phyloP scores from a whole-genome alignment of 192 early-diverging fungal species.

The Umbelopsis vinacea region DNA sequence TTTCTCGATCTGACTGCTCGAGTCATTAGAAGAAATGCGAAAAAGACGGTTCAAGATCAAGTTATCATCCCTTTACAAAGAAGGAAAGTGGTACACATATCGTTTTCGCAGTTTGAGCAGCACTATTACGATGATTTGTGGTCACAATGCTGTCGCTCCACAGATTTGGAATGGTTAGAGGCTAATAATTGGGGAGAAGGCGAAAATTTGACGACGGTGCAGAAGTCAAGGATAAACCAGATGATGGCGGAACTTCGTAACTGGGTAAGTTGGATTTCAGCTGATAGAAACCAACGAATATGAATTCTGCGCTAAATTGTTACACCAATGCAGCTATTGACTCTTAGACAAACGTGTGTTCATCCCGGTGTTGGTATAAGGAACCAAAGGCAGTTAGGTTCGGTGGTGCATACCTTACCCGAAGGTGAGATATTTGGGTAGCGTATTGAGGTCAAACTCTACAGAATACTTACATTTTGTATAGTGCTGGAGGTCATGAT shows the following conservation, averaged over 20 bases:
- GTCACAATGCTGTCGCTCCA: slow-evolving; percentile 49
- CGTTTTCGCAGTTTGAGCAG: slow-evolving; percentile 59
- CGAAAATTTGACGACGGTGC: neutral
- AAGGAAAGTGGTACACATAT: slow-evolving; percentile 48
- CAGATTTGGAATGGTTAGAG: slow-evolving; percentile 33
- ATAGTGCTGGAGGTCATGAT: slow-evolving; percentile 28
- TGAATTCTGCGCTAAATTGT: slow-evolving; percentile 36
- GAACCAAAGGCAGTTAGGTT: slow-evolving; percentile 2
- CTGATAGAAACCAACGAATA: neutral
- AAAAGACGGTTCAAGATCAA: slow-evolving; percentile 54
- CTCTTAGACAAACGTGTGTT: slow-evolving; percentile 40
- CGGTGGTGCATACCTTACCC: slow-evolving; percentile 17
- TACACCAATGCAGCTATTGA: slow-evolving; percentile 60
- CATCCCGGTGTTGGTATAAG: slow-evolving; percentile 22
- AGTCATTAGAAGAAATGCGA: slow-evolving; percentile 64
- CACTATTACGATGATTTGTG: slow-evolving; percentile 62
- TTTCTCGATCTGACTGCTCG: slow-evolving; percentile 35
- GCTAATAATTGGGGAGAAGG: slow-evolving; percentile 24
- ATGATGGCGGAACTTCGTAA: slow-evolving; percentile 30
- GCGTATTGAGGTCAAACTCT: neutral
- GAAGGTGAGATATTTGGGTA: slow-evolving; percentile 20
- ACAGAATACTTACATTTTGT: neutral
- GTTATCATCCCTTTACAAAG: slow-evolving; percentile 59
- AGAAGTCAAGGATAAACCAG: slow-evolving; percentile 22
- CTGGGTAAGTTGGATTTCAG: slow-evolving; percentile 50